Evolutionary conservation across 169 alveolate genomes (phyloP).

Genomic region (Plasmodium cynomolgi): DNA sequence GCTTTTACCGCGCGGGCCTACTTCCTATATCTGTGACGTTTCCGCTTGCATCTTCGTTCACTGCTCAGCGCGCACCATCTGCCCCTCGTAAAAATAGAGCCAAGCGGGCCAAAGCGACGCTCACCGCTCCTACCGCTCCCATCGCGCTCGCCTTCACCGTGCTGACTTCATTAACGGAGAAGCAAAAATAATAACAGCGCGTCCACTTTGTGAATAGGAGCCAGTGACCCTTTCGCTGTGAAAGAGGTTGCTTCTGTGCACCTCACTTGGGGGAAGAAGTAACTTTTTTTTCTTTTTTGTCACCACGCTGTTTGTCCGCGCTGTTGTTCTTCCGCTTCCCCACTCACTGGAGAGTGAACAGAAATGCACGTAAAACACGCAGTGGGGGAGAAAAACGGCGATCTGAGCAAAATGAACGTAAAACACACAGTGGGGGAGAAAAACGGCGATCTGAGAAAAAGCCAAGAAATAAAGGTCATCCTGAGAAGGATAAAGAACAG

Average conservation of each 20-base stretch:
- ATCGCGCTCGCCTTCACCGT: not conserved
- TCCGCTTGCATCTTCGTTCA: not conserved
- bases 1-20: not conserved
- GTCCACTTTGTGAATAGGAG: not conserved
- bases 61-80: not conserved
- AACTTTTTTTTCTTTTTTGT: not conserved
- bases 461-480: constrained; percentile 16
- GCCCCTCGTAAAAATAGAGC: not conserved
- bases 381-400: not conserved
- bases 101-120: not conserved
- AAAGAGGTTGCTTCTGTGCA: not conserved
- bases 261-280: not conserved
- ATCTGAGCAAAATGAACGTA: not conserved
- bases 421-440: not conserved
- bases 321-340: not conserved
- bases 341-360: not conserved
- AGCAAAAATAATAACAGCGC: not conserved
- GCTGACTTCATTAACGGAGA: not conserved
- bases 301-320: not conserved
- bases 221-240: not conserved
- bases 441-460: not conserved
- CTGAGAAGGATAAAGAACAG: constrained; percentile 46
- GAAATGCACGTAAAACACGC: not conserved
- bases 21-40: not conserved
- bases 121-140: not conserved